Evolutionary conservation across 78 protist species (phyloP).

Genomic region (Cavenderia fasciculata): DNA sequence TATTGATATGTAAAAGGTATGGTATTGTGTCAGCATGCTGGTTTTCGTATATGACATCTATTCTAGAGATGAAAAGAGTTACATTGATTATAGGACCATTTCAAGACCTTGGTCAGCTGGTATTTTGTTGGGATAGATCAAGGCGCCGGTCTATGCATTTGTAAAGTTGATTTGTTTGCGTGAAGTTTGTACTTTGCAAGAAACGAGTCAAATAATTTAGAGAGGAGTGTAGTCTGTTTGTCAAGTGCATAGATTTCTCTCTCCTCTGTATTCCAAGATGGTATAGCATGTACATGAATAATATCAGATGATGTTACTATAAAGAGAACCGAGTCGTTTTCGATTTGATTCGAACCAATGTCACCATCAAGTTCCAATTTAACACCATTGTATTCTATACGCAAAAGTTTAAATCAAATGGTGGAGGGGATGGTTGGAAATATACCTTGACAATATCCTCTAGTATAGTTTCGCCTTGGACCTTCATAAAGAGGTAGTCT

Average conservation of each 20-base stretch:
- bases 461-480: conserved; percentile 59
- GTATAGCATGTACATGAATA: conserved; percentile 34
- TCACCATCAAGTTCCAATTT: conserved; percentile 18
- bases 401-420: conserved; percentile 58
- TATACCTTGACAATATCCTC: conserved; percentile 65
- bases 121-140: neutral
- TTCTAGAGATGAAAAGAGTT: neutral
- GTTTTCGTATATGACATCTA: conserved; percentile 7
- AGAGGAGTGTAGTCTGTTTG: conserved; percentile 31
- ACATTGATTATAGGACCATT: conserved; percentile 31
- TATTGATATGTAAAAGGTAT: conserved; percentile 16
- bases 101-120: conserved; percentile 32
- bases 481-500: conserved; percentile 50
- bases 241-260: conserved; percentile 69
- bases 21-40: conserved; percentile 54
- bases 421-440: conserved; percentile 37
- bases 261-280: conserved; percentile 58
- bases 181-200: conserved; percentile 29
- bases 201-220: conserved; percentile 51
- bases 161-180: conserved; percentile 28
- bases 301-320: conserved; percentile 67
- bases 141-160: too few relatives aligned
- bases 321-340: conserved; percentile 4
- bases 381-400: conserved; percentile 13
- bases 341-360: conserved; percentile 42